phyloP scores from a whole-genome alignment of 139 green algal species.

The Chlamydomonas sp. region DNA sequence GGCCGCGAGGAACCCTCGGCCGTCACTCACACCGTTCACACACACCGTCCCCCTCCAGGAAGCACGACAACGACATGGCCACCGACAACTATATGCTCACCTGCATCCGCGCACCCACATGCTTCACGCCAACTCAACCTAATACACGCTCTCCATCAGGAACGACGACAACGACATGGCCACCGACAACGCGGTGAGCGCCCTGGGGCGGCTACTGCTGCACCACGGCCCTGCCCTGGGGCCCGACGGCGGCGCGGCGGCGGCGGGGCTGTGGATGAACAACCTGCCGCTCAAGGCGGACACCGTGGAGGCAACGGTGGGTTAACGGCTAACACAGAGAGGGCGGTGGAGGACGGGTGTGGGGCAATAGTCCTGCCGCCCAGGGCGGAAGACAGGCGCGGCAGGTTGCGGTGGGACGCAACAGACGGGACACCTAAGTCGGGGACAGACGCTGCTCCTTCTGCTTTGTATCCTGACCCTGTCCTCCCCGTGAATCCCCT shows the following conservation, averaged over 20 bases:
- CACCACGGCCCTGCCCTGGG: slow-evolving; percentile 48
- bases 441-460: slow-evolving; percentile 4
- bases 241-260: slow-evolving; percentile 29
- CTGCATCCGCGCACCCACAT: too few species aligned
- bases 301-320: slow-evolving; percentile 68
- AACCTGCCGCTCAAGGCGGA: slow-evolving; percentile 78
- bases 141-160: background rate
- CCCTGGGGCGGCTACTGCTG: slow-evolving; percentile 77
- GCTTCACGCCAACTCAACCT: background rate
- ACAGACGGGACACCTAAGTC: slow-evolving; percentile 42
- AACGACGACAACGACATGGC: slow-evolving; percentile 79
- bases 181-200: slow-evolving; percentile 83
- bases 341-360: background rate
- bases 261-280: slow-evolving; percentile 62
- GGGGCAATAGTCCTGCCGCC: background rate
- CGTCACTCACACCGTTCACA: too few species aligned
- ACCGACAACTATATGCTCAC: too few species aligned
- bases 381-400: background rate
- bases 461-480: background rate
- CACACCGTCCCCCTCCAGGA: too few species aligned
- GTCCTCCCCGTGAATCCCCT: background rate
- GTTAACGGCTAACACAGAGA: background rate
- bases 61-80: too few species aligned
- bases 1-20: too few species aligned
- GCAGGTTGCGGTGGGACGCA: background rate